Evolutionary conservation across 331 rosid species (phyloP), one percentile per base, ranked within the genome.

Genomic region (Quercus phellos): DNA sequence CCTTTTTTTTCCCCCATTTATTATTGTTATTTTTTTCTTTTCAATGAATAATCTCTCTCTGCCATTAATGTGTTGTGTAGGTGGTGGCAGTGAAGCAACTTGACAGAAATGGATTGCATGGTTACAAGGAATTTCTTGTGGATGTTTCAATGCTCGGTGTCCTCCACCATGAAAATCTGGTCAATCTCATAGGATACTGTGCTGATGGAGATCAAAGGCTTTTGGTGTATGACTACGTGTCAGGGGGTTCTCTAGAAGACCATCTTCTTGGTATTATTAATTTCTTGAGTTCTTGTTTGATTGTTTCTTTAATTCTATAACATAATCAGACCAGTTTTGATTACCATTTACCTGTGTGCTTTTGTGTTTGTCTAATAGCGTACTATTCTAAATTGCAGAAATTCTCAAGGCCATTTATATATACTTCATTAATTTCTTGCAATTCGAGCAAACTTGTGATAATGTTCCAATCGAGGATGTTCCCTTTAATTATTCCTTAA

Each of bases 181-280:
- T 90, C 69, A 88, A 88, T 76, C 91, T 94, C 51, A 76, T 82
- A 26, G 99, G 99, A 43, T 92, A 94, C 68, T 94, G 99, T 79
- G 96, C 97, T 68, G 99, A 94, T 55, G 99, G 99, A 14, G 99
- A 94, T 79, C 99, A 94, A 77, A 90, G 99, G 74, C 86, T 94
- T 78, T 74, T 94, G 92, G 99, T 94, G 4, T 83, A 89, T 80
- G 97, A 94, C 79, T 94, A 80, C 81, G 74, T 94, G 84, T 17
- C 89, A 0, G 96, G 86, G 1, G 89, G 96, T 9, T 80, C 90
- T 70, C 68, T 94, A 60, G 96, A 89, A 75, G 79, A 56, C 50
- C 84, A 75, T 78, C 90, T 94, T 84, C 85, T 92, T 51, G 97
- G 99, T 94, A 86, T 55, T 38, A 19, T 38, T 38, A 8, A 8